phyloP scores from a whole-genome alignment of 1,139 yeast species.

The Magnusiomyces starmeri region DNA sequence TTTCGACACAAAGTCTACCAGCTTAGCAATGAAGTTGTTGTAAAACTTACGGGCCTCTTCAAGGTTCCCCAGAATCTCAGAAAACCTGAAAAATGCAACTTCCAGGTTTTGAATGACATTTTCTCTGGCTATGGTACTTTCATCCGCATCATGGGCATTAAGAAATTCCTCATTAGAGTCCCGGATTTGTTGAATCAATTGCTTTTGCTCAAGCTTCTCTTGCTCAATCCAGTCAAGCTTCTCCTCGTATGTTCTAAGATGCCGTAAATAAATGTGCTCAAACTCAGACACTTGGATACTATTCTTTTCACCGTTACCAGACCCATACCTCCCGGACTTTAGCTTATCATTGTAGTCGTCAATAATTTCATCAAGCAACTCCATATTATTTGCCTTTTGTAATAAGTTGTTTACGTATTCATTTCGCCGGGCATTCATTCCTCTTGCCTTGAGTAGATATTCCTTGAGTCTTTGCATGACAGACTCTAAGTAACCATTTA shows the following conservation, averaged over 20 bases:
- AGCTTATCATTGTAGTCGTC: constrained; percentile 19
- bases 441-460: constrained; percentile 29
- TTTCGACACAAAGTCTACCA: constrained; percentile 42
- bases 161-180: constrained; percentile 38
- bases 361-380: constrained; percentile 26
- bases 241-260: constrained; percentile 34
- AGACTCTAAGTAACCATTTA: constrained; percentile 36
- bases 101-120: constrained; percentile 50
- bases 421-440: constrained; percentile 24
- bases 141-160: constrained; percentile 27
- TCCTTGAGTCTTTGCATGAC: constrained; percentile 42
- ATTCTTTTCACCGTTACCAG: constrained; percentile 24
- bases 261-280: constrained; percentile 28
- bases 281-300: constrained; percentile 24
- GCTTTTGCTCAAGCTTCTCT: constrained; percentile 39
- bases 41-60: constrained; percentile 69
- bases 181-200: constrained; percentile 41
- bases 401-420: constrained; percentile 27
- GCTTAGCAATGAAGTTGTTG: constrained; percentile 49
- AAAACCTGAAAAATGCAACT: constrained; percentile 45
- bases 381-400: constrained; percentile 26
- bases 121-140: constrained; percentile 38
- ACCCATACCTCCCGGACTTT: constrained; percentile 21
- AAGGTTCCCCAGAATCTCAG: constrained; percentile 52
- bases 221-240: constrained; percentile 39